A percentile compares a stretch with the other conserved stretches of the same genome.
Evolutionary conservation across 805 yeast species (phyloP).

Genomic region (Myxozyma monticola): DNA sequence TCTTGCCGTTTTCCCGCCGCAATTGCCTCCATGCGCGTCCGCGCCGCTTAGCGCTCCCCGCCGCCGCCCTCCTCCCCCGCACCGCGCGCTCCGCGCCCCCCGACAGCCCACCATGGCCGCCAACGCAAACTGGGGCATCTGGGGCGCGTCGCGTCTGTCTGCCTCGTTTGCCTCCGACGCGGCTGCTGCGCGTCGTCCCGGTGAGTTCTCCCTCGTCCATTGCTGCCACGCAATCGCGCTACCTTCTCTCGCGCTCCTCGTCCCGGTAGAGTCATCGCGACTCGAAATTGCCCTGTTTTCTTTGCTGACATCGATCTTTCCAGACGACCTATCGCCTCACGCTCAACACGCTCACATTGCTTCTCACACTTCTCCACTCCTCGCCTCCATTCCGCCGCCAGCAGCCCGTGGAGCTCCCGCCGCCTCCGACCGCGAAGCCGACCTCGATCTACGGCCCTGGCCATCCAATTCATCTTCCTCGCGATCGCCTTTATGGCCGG

Average conservation of each 20-base stretch:
- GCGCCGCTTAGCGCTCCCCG: not conserved
- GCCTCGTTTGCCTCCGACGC: not conserved
- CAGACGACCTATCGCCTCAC: conserved; percentile 19
- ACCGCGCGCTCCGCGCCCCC: not conserved
- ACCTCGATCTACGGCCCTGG: conserved; percentile 28
- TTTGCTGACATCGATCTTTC: not conserved
- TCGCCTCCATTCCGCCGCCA: conserved; percentile 6
- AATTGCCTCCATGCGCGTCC: not conserved
- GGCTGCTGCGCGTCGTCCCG: conserved; percentile 5
- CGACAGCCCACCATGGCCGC: conserved; percentile 24
- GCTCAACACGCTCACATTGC: conserved; percentile 7
- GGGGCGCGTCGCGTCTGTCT: conserved; percentile 26
- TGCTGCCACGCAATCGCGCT: too few species aligned
- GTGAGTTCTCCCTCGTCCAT: conserved; percentile 4
- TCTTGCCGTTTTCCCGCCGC: not conserved
- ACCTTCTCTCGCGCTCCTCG: not conserved
- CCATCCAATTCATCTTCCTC: conserved; percentile 24
- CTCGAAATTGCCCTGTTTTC: not conserved
- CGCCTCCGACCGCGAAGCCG: conserved; percentile 24
- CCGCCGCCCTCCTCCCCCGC: not conserved
- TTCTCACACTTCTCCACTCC: conserved; percentile 13
- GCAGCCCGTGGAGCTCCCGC: conserved; percentile 2
- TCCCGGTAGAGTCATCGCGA: too few species aligned
- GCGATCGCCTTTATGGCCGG: conserved; percentile 29
- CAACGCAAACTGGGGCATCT: conserved; percentile 29